These are phyloP conservation scores for Juncus effusus DNA, from an alignment of 176 grass and related monocot species.

Conservation along the genomic window DNA sequence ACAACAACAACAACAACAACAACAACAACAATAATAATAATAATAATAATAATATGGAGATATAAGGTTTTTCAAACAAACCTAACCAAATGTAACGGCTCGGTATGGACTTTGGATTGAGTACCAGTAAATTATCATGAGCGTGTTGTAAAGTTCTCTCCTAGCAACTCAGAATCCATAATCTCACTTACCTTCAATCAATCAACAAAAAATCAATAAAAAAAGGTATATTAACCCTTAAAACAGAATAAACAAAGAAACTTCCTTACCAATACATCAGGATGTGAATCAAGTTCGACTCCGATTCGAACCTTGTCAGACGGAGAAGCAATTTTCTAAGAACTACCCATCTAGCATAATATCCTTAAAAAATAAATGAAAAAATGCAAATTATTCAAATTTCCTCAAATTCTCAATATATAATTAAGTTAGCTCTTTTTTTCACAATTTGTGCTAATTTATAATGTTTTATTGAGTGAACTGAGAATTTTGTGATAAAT, in stretches of 20 bases:
- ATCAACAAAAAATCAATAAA: slow-evolving; percentile 5
- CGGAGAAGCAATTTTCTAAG: slow-evolving; percentile 65
- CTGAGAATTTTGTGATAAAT: not conserved
- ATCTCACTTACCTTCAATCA: slow-evolving; percentile 82
- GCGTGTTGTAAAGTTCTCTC: slow-evolving; percentile 84
- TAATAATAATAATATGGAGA: no score
- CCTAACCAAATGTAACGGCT: slow-evolving; percentile 73
- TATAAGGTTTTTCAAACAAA: not conserved
- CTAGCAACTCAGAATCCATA: slow-evolving; percentile 84
- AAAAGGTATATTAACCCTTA: not conserved
- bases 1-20: no score
- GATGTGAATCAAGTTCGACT: slow-evolving; percentile 48
- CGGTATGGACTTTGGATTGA: slow-evolving; percentile 69
- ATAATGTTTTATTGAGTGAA: no score
- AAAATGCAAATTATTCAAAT: slow-evolving; percentile 3
- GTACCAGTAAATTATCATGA: slow-evolving; percentile 64
- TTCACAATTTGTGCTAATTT: not conserved
- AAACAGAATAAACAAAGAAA: slow-evolving; percentile 1
- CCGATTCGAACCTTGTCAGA: slow-evolving; percentile 68
- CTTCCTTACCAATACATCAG: slow-evolving; percentile 58
- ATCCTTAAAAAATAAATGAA: slow-evolving; percentile 61
- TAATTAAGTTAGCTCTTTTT: no score
- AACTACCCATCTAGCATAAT: slow-evolving; percentile 84
- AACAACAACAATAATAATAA: not conserved
- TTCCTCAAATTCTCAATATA: not conserved